Conservation (phyloP, 1,139 yeast genomes). For the Meyerozyma carpophila region DNA sequence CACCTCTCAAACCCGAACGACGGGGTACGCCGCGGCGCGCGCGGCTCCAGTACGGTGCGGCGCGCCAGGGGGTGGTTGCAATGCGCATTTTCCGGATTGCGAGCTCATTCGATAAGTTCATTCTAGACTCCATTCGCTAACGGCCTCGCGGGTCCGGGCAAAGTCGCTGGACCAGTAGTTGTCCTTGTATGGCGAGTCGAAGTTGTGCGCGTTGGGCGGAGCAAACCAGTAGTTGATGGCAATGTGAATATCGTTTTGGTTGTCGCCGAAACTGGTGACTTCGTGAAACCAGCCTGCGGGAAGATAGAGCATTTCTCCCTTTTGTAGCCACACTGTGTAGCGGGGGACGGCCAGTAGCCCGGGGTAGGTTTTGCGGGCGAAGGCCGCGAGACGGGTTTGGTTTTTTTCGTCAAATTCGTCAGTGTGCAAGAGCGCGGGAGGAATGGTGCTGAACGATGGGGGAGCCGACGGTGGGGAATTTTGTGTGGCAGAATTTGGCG, state of each 20-base stretch:
- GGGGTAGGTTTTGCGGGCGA: slow-evolving; percentile 40
- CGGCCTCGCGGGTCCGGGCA: slow-evolving; percentile 23
- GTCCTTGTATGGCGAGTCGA: slow-evolving; percentile 35
- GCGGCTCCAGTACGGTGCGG: not conserved
- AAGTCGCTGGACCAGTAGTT: slow-evolving; percentile 50
- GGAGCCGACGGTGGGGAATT: slow-evolving; percentile 29
- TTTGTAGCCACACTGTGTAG: slow-evolving; percentile 42
- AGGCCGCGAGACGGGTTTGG: slow-evolving; percentile 19
- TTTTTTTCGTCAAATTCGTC: slow-evolving; percentile 38
- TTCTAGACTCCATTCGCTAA: not conserved
- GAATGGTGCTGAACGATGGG: slow-evolving; percentile 61
- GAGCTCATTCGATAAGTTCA: too few species aligned
- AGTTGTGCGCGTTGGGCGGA: slow-evolving; percentile 44
- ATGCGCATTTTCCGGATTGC: not conserved
- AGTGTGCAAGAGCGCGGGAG: slow-evolving; percentile 56
- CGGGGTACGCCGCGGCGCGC: too few species aligned
- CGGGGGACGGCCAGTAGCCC: slow-evolving; percentile 36
- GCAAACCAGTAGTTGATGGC: slow-evolving; percentile 73
- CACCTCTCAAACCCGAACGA: too few species aligned
- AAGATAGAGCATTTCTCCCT: slow-evolving; percentile 63
- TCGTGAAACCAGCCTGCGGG: slow-evolving; percentile 85
- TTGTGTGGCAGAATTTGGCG: not conserved
- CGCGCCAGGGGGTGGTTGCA: not conserved
- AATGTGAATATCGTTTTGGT: slow-evolving; percentile 36
- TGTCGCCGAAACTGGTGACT: slow-evolving; percentile 57